Percentiles rank a stretch among this genome's conserved stretches.
Evolutionary conservation across 2,329 filamentous ascomycete species (phyloP).

Genomic region (Ampelomyces quisqualis): DNA sequence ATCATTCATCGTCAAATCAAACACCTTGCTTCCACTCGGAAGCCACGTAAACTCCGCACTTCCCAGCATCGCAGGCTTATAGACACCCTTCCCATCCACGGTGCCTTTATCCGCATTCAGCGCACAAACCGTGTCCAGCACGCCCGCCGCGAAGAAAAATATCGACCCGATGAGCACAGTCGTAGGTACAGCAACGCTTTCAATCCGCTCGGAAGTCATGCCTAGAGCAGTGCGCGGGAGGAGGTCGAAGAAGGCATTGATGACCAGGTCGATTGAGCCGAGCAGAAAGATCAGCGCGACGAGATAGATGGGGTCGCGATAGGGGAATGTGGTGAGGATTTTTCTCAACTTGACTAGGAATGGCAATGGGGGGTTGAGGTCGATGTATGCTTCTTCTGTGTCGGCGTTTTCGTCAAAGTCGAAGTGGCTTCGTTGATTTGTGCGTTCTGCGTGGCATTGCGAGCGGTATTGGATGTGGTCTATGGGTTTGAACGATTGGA

Average conservation of each 20-base stretch:
- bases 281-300: conserved; percentile 29
- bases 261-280: conserved; percentile 27
- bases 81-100: conserved; percentile 14
- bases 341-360: conserved; percentile 11
- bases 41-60: conserved; percentile 30
- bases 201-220: conserved; percentile 16
- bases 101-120: conserved; percentile 26
- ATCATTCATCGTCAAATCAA: conserved; percentile 19
- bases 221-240: conserved; percentile 14
- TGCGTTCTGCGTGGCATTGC: conserved; percentile 22
- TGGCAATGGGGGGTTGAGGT: conserved; percentile 9
- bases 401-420: conserved; percentile 7
- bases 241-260: conserved; percentile 33
- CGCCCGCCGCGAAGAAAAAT: conserved; percentile 30
- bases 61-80: conserved; percentile 28
- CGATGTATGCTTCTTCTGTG: conserved; percentile 7
- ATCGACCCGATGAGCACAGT: conserved; percentile 29
- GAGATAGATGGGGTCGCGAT: conserved; percentile 32
- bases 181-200: conserved; percentile 21
- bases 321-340: conserved; percentile 28
- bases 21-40: conserved; percentile 17
- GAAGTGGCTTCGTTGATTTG: neutral
- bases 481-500: conserved; percentile 20
- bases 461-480: conserved; percentile 25
- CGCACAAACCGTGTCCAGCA: conserved; percentile 29